Evolutionary conservation across 257 asterid species (phyloP).

Genomic region (Solanum raphanifolium): DNA sequence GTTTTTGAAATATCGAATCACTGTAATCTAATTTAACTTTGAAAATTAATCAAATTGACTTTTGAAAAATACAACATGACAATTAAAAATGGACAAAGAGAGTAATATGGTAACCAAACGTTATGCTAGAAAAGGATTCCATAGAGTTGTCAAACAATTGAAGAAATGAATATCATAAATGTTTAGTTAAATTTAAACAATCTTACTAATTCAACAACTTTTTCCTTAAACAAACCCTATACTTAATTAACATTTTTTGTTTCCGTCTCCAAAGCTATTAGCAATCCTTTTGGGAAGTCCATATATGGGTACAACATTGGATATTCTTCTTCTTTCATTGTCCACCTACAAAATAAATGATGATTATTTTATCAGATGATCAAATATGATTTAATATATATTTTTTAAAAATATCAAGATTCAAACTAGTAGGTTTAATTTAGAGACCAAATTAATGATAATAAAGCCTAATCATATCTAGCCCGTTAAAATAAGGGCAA

Average conservation of each 20-base stretch:
- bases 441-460: not conserved
- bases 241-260: not conserved
- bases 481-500: not conserved
- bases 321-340: conserved; percentile 35
- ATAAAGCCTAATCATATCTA: too few relatives aligned
- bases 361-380: not conserved
- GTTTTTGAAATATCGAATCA: too few relatives aligned
- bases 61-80: too few relatives aligned
- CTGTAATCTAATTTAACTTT: too few relatives aligned
- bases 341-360: conserved; percentile 39
- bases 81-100: too few relatives aligned
- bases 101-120: not conserved
- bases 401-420: not conserved
- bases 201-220: not conserved
- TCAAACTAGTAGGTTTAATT: not conserved
- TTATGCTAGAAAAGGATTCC: not conserved
- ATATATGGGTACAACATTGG: conserved; percentile 54
- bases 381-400: not conserved
- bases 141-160: not conserved
- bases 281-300: conserved; percentile 53
- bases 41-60: too few relatives aligned
- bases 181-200: too few relatives aligned
- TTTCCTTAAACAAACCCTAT: not conserved
- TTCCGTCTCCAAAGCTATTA: conserved; percentile 31
- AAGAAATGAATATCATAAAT: not conserved